phyloP scores from a whole-genome alignment of 2,329 filamentous ascomycete genomes.

The Aspergillus tanneri region DNA sequence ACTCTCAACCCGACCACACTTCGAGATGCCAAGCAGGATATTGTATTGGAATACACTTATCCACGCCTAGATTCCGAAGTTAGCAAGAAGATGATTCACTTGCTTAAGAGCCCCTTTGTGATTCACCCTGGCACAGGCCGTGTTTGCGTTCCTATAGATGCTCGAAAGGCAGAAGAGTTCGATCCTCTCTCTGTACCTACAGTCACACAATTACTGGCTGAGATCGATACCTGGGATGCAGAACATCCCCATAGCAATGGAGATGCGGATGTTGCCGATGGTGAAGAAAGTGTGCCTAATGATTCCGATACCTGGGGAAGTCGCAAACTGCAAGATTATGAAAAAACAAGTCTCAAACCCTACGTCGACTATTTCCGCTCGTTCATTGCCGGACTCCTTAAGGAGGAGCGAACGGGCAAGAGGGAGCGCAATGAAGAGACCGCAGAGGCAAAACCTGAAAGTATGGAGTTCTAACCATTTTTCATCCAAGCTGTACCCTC shows the following conservation, averaged over 20 bases:
- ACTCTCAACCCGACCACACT: constrained; percentile 71
- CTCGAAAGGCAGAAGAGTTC: constrained; percentile 70
- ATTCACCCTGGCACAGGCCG: constrained; percentile 91
- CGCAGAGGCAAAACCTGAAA: constrained; percentile 44
- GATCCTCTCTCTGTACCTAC: constrained; percentile 88
- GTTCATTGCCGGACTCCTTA: constrained; percentile 76
- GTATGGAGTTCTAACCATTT: constrained; percentile 64
- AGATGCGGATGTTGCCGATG: constrained; percentile 46
- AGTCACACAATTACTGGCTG: constrained; percentile 72
- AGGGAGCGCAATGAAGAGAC: constrained; percentile 52
- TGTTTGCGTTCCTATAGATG: constrained; percentile 93
- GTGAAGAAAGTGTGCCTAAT: constrained; percentile 34
- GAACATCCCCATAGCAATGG: constrained; percentile 28
- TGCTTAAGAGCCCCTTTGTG: constrained; percentile 95
- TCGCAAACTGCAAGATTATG: constrained; percentile 73
- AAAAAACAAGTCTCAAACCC: constrained; percentile 92
- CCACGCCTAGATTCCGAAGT: constrained; percentile 95
- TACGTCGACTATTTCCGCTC: constrained; percentile 86
- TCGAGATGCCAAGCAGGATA: constrained; percentile 88
- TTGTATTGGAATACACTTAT: constrained; percentile 96
- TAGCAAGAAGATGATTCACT: constrained; percentile 95
- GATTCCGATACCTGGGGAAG: constrained; percentile 35
- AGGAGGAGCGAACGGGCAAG: constrained; percentile 63
- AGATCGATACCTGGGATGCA: constrained; percentile 79
- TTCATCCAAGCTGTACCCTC: not conserved